Evolutionary conservation across 768 basidiomycete species (phyloP).

Genomic region (Sutorius australiensis): DNA sequence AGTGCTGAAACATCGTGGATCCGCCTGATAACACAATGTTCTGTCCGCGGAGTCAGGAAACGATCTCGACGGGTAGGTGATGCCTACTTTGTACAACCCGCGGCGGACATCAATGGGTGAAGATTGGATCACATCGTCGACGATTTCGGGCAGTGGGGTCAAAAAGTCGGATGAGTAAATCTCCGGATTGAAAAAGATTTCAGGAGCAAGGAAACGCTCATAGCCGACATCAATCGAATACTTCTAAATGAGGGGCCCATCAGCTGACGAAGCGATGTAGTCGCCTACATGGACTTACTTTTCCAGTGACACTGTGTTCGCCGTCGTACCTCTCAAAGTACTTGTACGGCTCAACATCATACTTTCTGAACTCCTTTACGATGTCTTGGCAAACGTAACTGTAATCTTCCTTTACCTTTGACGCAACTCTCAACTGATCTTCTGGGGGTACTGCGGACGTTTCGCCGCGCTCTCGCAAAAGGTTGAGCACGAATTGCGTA

Average conservation of each 20-base stretch:
- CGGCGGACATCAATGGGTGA: slow-evolving; percentile 97
- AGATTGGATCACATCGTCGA: slow-evolving; percentile 92
- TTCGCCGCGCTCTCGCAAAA: slow-evolving; percentile 94
- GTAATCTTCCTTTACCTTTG: slow-evolving; percentile 96
- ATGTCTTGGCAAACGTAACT: slow-evolving; percentile 99
- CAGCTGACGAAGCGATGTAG: not conserved
- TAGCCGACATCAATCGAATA: slow-evolving; percentile 94
- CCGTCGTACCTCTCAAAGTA: slow-evolving; percentile 92
- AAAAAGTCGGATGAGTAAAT: slow-evolving; percentile 97
- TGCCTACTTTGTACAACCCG: slow-evolving; percentile 84
- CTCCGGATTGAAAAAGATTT: slow-evolving; percentile 99
- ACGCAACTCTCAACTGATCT: slow-evolving; percentile 87
- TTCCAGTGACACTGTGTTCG: slow-evolving; percentile 87
- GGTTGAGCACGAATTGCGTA: slow-evolving; percentile 91
- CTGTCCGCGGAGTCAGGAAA: slow-evolving; percentile 35
- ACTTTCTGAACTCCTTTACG: slow-evolving; percentile 97
- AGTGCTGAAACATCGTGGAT: slow-evolving; percentile 99
- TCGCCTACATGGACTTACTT: slow-evolving; percentile 47
- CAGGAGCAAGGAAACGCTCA: slow-evolving; percentile 97
- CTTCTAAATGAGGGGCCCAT: slow-evolving; percentile 51
- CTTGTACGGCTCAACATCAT: slow-evolving; percentile 93
- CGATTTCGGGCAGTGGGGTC: slow-evolving; percentile 92
- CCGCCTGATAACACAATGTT: slow-evolving; percentile 98
- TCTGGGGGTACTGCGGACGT: slow-evolving; percentile 88
- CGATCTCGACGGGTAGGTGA: not conserved